phyloP scores from a whole-genome alignment of 2,329 filamentous ascomycete genomes.

The Geosmithia flava region DNA sequence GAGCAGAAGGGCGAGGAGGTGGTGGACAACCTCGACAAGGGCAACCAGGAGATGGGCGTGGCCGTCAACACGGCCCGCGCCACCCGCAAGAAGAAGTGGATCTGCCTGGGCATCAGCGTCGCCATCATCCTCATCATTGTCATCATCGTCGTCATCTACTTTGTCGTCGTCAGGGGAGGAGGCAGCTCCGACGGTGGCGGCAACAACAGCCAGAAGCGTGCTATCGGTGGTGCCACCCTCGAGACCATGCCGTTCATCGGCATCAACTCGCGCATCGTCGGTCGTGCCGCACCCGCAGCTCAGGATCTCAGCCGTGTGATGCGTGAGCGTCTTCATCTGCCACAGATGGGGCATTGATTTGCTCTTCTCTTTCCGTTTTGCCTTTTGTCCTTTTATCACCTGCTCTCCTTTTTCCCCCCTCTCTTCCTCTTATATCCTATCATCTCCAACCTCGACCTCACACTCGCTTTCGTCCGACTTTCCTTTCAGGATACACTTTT shows the following conservation, averaged over 20 bases:
- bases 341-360: conserved; percentile 5
- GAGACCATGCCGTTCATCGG: conserved; percentile 11
- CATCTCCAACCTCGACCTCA: background rate
- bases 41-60: conserved; percentile 69
- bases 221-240: conserved; percentile 15
- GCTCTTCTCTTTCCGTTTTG: background rate
- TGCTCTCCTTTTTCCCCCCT: background rate
- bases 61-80: conserved; percentile 72
- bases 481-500: no score
- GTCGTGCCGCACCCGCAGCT: conserved; percentile 5
- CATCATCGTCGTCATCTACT: conserved; percentile 36
- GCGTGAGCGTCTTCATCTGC: conserved; percentile 10
- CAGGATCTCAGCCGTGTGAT: conserved; percentile 7
- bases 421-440: background rate
- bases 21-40: conserved; percentile 71
- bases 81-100: conserved; percentile 92
- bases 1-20: conserved; percentile 82
- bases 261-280: conserved; percentile 7
- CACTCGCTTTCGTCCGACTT: background rate
- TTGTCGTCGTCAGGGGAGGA: conserved; percentile 24
- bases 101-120: conserved; percentile 65
- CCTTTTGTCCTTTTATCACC: no score
- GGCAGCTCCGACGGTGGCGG: conserved; percentile 3
- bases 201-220: conserved; percentile 12
- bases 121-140: conserved; percentile 39